Evolutionary conservation across 306 rosid species (phyloP).

Genomic region (Rubus parviflorus): DNA sequence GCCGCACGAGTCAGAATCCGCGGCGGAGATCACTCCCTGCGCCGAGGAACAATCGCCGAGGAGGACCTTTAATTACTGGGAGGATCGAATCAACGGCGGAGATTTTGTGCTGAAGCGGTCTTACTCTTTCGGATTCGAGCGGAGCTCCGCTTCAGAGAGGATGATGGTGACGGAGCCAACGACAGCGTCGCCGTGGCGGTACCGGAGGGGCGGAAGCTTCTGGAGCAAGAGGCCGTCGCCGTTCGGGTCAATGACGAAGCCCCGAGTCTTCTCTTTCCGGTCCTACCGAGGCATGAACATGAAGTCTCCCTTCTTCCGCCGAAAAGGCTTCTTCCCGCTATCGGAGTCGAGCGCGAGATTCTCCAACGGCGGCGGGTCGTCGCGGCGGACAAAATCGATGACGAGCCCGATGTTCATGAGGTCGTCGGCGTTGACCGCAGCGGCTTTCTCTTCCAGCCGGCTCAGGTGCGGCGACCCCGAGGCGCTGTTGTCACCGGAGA

Average conservation of each 20-base stretch:
- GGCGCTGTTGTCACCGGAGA: conserved; percentile 93
- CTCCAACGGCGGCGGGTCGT: conserved; percentile 60
- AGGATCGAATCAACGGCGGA: conserved; percentile 48
- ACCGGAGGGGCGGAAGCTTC: conserved; percentile 62
- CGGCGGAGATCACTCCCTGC: conserved; percentile 67
- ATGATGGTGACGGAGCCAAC: conserved; percentile 43
- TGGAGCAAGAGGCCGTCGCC: conserved; percentile 80
- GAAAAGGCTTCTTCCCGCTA: conserved; percentile 70
- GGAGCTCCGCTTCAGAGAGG: conserved; percentile 67
- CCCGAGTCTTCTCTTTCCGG: conserved; percentile 83
- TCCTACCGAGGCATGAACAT: conserved; percentile 66
- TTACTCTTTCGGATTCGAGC: conserved; percentile 86
- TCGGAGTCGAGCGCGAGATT: conserved; percentile 85
- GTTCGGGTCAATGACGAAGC: conserved; percentile 71
- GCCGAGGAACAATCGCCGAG: conserved; percentile 55
- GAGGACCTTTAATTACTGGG: conserved; percentile 31
- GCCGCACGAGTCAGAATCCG: neutral
- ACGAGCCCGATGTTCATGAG: conserved; percentile 88
- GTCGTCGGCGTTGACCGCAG: conserved; percentile 45
- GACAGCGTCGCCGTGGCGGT: conserved; percentile 55
- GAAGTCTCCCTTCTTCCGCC: conserved; percentile 84
- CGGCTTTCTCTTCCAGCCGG: conserved; percentile 80
- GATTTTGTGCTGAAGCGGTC: conserved; percentile 77
- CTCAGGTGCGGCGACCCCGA: conserved; percentile 94
- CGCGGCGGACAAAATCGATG: conserved; percentile 78